These are phyloP conservation scores for Farysia itapuensis DNA, from an alignment of 1,284 basidiomycete genomes.

Conservation along the genomic window DNA sequence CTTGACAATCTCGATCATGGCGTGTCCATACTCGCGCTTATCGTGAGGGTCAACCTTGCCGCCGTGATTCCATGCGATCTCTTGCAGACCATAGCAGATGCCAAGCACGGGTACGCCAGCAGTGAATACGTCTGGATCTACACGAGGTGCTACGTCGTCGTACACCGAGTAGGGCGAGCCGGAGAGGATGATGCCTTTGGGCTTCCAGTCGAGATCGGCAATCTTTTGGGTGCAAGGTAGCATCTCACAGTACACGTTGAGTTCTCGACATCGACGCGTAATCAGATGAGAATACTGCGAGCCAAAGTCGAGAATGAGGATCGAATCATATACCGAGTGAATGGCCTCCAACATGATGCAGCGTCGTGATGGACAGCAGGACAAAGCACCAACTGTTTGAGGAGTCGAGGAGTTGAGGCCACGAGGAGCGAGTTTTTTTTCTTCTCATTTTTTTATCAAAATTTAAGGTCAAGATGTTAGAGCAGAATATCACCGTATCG, in stretches of 20 bases:
- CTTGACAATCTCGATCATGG: constrained; percentile 75
- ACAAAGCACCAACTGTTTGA: too few relatives aligned
- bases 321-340: constrained; percentile 93
- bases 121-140: constrained; percentile 91
- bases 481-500: too few relatives aligned
- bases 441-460: too few relatives aligned
- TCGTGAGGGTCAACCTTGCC: constrained; percentile 86
- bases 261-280: constrained; percentile 94
- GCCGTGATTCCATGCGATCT: constrained; percentile 87
- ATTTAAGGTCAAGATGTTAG: too few relatives aligned
- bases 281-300: constrained; percentile 99
- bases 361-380: too few relatives aligned
- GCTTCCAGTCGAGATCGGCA: constrained; percentile 85
- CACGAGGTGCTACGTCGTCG: constrained; percentile 86
- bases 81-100: constrained; percentile 99
- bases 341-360: constrained; percentile 66
- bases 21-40: constrained; percentile 93
- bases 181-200: constrained; percentile 96
- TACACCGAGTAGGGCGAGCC: constrained; percentile 99
- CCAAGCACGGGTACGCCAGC: constrained; percentile 89
- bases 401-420: too few relatives aligned
- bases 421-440: too few relatives aligned
- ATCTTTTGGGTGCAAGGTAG: constrained; percentile 95
- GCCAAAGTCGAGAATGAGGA: constrained; percentile 96
- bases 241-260: constrained; percentile 97